Evolutionary conservation across 352 stramenopile species (phyloP).

Genomic region (Pythium insidiosum): DNA sequence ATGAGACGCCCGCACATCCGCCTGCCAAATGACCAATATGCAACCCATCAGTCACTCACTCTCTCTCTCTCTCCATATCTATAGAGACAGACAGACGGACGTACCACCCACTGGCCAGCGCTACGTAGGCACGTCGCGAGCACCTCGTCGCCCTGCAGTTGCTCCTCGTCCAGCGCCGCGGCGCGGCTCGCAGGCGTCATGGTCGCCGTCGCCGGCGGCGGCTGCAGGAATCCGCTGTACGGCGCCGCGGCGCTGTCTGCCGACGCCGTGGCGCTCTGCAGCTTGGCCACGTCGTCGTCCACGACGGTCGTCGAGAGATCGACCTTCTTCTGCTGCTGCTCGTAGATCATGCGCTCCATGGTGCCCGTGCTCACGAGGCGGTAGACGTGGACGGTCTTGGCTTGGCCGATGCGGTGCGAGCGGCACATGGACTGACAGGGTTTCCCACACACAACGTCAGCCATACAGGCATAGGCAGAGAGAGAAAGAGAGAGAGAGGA

Average conservation of each 20-base stretch:
- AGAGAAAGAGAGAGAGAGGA: not conserved
- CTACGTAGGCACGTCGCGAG: constrained; percentile 50
- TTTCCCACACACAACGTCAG: too few relatives aligned
- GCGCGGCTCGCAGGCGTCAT: constrained; percentile 20
- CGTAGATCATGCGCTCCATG: constrained; percentile 90
- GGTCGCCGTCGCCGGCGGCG: constrained; percentile 24
- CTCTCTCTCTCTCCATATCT: too few relatives aligned
- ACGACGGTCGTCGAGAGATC: constrained; percentile 71
- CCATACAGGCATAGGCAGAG: constrained; percentile 2
- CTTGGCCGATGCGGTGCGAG: constrained; percentile 86
- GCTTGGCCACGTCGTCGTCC: constrained; percentile 22
- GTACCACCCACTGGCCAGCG: constrained; percentile 50
- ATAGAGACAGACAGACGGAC: constrained; percentile 3
- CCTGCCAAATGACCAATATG: constrained; percentile 10
- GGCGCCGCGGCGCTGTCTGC: constrained; percentile 8
- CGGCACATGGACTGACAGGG: constrained; percentile 89
- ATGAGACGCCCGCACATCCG: constrained; percentile 34
- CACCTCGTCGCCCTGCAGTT: constrained; percentile 43
- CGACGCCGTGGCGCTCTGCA: not conserved
- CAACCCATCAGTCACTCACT: constrained; percentile 4
- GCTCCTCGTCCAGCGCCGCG: constrained; percentile 21
- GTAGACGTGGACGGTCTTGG: constrained; percentile 89
- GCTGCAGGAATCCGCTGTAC: constrained; percentile 56
- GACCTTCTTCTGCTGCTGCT: constrained; percentile 87
- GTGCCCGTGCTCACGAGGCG: constrained; percentile 88